These are phyloP conservation scores for Fusarium nematophilum DNA, from an alignment of 2,329 filamentous ascomycete species.

Conservation along the genomic window DNA sequence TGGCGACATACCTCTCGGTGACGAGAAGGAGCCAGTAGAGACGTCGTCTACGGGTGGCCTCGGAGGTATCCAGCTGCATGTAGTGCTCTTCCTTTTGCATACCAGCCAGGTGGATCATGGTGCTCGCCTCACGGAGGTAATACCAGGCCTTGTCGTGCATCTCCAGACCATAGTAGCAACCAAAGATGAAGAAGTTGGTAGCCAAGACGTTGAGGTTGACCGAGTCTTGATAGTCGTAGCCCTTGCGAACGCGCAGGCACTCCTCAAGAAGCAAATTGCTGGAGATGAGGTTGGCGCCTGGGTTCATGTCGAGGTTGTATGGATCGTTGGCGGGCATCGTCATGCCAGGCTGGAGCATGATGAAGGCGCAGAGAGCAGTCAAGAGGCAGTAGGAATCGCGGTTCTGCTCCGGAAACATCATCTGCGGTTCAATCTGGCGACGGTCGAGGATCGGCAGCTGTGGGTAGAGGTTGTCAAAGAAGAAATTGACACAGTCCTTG, in stretches of 20 bases:
- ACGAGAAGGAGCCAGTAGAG: constrained; percentile 80
- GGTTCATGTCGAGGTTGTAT: constrained; percentile 65
- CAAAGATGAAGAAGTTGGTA: constrained; percentile 85
- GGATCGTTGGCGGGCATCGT: constrained; percentile 67
- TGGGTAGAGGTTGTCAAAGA: constrained; percentile 74
- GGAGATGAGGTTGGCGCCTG: constrained; percentile 70
- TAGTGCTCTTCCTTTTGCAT: constrained; percentile 75
- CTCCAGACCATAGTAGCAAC: constrained; percentile 76
- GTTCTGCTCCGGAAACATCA: constrained; percentile 70
- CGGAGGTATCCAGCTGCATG: constrained; percentile 65
- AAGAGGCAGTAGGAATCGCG: constrained; percentile 73
- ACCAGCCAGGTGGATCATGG: constrained; percentile 70
- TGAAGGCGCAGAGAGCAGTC: constrained; percentile 73
- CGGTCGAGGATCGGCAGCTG: constrained; percentile 72
- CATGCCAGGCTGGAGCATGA: constrained; percentile 77
- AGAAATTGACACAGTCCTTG: constrained; percentile 75
- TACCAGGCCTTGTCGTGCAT: constrained; percentile 83
- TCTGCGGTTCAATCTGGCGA: constrained; percentile 67
- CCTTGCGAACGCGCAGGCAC: constrained; percentile 71
- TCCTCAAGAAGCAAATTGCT: constrained; percentile 77
- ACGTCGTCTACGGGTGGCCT: constrained; percentile 72
- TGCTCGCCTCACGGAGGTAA: constrained; percentile 80
- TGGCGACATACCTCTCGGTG: too few relatives aligned
- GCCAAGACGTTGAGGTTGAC: constrained; percentile 69
- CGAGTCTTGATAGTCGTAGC: constrained; percentile 68